Evolutionary conservation across 768 basidiomycete genomes (phyloP), one percentile per base, ranked within the genome.

Genomic region (Amyloporia xantha): DNA sequence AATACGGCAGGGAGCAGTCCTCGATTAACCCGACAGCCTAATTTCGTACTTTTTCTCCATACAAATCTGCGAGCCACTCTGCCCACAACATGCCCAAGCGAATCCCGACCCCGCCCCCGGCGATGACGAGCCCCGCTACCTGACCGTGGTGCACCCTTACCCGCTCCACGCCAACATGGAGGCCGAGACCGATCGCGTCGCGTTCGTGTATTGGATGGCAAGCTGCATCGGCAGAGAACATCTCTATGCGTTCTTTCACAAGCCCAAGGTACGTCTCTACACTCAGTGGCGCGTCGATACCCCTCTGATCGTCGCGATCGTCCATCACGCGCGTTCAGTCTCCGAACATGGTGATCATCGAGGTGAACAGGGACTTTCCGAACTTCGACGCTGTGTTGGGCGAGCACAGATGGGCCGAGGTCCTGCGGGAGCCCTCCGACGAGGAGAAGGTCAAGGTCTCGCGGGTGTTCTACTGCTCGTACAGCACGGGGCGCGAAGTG

Each of bases 61-160:
- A 33, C 30, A 33, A 33, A 33, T 33, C 30, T 15, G 7, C 30
- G 30, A 33, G 30, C n/a, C n/a, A n/a, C n/a, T n/a, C n/a, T n/a
- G n/a, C n/a, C n/a, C n/a, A n/a, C n/a, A n/a, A n/a, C 33, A 70
- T 75, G 74, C 68, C 68, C 1, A 73, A 74, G 55, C 73, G 75
- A 12, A 47, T 61, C 3, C 49, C 35, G 73, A 74, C 2, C 74
- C 73, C 1, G 70, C 70, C 7, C 71, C 71, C 9, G 57, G 56
- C 5, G 67, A 72, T 27, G 74, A 76, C 27, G 76, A 73, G 42
- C 73, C 74, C 0, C 58, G 63, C 30, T 75, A 71, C 51, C 59
- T 76, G 5, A 68, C 70, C n/a, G 68, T 76, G 54, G 68, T 71
- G 1, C 51, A 68, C 33, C 76, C 74, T 0, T 76, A 72, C 48